Percentiles rank a stretch among this genome's conserved stretches.
Conservation (phyloP, 192 early-diverging fungal species). For the Backusella macrospora region DNA sequence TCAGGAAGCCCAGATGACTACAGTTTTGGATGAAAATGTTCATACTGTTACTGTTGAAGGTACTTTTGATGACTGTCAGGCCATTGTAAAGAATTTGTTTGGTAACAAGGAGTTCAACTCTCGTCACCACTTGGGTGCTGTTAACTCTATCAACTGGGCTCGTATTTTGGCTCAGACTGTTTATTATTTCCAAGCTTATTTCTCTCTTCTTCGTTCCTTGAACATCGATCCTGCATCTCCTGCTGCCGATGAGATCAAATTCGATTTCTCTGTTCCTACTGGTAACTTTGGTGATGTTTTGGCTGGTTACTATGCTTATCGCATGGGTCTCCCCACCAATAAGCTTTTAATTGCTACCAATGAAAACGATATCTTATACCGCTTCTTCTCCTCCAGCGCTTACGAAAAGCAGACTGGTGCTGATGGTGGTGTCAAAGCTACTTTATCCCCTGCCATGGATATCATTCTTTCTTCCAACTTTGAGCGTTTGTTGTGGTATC, state of each 20-base stretch:
- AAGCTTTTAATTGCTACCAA: conserved; percentile 93
- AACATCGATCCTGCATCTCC: conserved; percentile 49
- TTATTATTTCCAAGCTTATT: conserved; percentile 96
- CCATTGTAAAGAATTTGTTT: conserved; percentile 92
- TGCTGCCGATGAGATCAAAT: conserved; percentile 46
- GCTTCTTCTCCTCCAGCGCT: conserved; percentile 85
- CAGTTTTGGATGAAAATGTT: conserved; percentile 91
- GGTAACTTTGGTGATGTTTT: conserved; percentile 98
- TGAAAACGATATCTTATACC: conserved; percentile 95
- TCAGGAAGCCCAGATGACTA: conserved; percentile 99
- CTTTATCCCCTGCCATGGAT: conserved; percentile 96
- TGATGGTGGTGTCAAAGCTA: conserved; percentile 64
- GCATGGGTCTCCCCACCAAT: conserved; percentile 88
- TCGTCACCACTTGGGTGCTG: conserved; percentile 83
- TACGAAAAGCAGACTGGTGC: conserved; percentile 77
- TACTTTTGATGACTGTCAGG: conserved; percentile 98
- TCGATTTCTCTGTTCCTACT: conserved; percentile 88
- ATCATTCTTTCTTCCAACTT: conserved; percentile 96
- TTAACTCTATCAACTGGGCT: conserved; percentile 99
- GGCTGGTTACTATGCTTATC: conserved; percentile 89
- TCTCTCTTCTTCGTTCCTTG: conserved; percentile 55
- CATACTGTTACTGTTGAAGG: conserved; percentile 92
- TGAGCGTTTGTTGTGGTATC: conserved; percentile 95
- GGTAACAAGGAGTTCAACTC: conserved; percentile 72
- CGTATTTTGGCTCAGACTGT: conserved; percentile 94